Percentiles rank a stretch among this genome's conserved stretches.
phyloP scores from a whole-genome alignment of 352 stramenopile genomes.

The Phytopythium mirpurense region DNA sequence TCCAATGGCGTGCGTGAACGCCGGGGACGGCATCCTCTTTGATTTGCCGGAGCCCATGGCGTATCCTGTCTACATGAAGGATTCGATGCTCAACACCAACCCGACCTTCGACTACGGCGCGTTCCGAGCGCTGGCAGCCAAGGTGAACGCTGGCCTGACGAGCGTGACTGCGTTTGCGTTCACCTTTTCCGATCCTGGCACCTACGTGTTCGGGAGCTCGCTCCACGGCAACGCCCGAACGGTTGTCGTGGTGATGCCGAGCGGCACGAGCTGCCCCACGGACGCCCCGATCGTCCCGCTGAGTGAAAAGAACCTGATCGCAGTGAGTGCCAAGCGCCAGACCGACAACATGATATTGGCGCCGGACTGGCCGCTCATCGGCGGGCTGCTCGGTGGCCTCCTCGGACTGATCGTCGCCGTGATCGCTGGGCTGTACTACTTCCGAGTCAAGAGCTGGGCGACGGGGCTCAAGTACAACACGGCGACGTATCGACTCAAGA shows the following conservation, averaged over 20 bases:
- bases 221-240: conserved; percentile 58
- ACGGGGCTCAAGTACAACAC: conserved; percentile 27
- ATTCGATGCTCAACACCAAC: conserved; percentile 95
- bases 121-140: conserved; percentile 71
- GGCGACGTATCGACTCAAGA: conserved; percentile 42
- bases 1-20: conserved; percentile 82
- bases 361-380: conserved; percentile 86
- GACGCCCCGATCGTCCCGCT: conserved; percentile 80
- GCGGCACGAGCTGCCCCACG: conserved; percentile 64
- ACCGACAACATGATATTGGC: conserved; percentile 80
- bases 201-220: conserved; percentile 88
- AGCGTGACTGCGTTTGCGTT: conserved; percentile 82
- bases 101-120: conserved; percentile 86
- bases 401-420: conserved; percentile 69
- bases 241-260: conserved; percentile 82
- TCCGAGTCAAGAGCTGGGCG: conserved; percentile 79
- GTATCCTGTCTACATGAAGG: conserved; percentile 92
- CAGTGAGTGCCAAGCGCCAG: conserved; percentile 69
- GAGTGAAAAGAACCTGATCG: conserved; percentile 85
- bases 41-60: conserved; percentile 69
- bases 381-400: conserved; percentile 66
- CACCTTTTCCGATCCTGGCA: conserved; percentile 77
- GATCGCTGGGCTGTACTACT: conserved; percentile 79
- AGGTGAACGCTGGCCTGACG: conserved; percentile 50
- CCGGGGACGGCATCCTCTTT: conserved; percentile 85